Conservation (phyloP, 2,329 filamentous ascomycete species). For the Chaetothyriales sp. region DNA sequence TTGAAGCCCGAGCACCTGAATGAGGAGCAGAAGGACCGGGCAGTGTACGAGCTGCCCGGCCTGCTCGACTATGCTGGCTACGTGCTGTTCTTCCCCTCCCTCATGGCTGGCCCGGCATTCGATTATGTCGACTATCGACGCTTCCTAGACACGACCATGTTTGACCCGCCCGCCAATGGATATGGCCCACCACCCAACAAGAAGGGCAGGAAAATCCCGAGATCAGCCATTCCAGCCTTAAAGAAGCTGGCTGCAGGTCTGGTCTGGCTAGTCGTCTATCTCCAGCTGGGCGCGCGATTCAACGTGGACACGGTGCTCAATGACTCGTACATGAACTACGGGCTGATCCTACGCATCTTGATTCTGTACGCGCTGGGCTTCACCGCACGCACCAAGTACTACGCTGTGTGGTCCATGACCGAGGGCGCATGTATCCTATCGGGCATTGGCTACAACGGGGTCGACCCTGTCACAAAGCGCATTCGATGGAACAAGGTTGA, state of each 20-base stretch:
- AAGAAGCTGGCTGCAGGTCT: slow-evolving; percentile 61
- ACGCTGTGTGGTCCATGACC: slow-evolving; percentile 84
- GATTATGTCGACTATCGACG: slow-evolving; percentile 84
- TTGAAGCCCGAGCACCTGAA: slow-evolving; percentile 66
- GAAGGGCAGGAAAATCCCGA: slow-evolving; percentile 81
- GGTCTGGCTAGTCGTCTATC: slow-evolving; percentile 62
- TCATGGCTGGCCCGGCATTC: slow-evolving; percentile 82
- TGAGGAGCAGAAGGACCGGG: slow-evolving; percentile 70
- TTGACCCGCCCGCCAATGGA: slow-evolving; percentile 58
- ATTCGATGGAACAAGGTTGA: slow-evolving; percentile 80
- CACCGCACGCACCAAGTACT: slow-evolving; percentile 78
- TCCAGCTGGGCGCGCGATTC: slow-evolving; percentile 57
- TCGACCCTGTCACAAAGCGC: slow-evolving; percentile 70
- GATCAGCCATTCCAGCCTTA: slow-evolving; percentile 71
- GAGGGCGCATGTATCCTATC: slow-evolving; percentile 90
- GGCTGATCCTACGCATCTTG: slow-evolving; percentile 58
- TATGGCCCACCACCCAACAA: slow-evolving; percentile 71
- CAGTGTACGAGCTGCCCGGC: slow-evolving; percentile 56
- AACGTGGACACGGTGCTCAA: slow-evolving; percentile 47
- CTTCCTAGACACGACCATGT: slow-evolving; percentile 92
- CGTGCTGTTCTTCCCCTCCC: slow-evolving; percentile 83
- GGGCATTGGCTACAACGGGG: slow-evolving; percentile 84
- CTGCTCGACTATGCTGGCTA: slow-evolving; percentile 76
- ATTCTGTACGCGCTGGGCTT: slow-evolving; percentile 72
- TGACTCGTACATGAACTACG: slow-evolving; percentile 51